Base-by-base conservation (phyloP, 108 stramenopile genomes). In the Epithemia pelagica region DNA sequence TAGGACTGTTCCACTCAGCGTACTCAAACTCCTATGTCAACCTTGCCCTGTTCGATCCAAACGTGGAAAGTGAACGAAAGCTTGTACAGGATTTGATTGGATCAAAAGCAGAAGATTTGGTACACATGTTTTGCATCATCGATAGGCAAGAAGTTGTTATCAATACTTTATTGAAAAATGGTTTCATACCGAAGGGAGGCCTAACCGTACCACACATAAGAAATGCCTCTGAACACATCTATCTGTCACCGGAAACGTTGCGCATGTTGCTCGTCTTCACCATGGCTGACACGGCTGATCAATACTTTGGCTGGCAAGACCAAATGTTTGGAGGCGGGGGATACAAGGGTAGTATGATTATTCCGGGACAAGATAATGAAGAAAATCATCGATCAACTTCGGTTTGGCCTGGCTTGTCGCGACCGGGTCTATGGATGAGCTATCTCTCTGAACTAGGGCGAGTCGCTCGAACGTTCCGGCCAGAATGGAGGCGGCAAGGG, bases 301-400 rank as follows among this genome's bases (percentile, higher is more conserved):
- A 73, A 32, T 73, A 73, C 58, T 73, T 73, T 66, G 65, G 59
- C 5, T 73, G 72, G 72, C 72, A 73, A 60, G 72, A 73, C 52
- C 18, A 37, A 18, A 28, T 73, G 20, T 73, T 66, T 46, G 72
- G 72, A 23, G 72, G 72, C 20, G 65, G 54, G 27, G 72, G 29
- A 25, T 31, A 21, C 37, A 29, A 57, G 18, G 60, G 60, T 26
- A 55, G 53, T 3, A 70, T 70, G 69, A 30, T 70, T 54, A 54
- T 70, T 25, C 69, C 69, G 25, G 69, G 69, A 20, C n/a, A 52
- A 53, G 62, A 73, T 31, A 23, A 2, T 26, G 26, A 46, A 19
- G 64, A 10, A 20, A 24, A 54, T 26, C 72, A 73, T 29, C 31
- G 65, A 21, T 37, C 64, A 2, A 32, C 28, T 18, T 1, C 65